Evolutionary conservation across 495 filamentous ascomycete genomes (phyloP).

Genomic region (Daldinia bambusicola): DNA sequence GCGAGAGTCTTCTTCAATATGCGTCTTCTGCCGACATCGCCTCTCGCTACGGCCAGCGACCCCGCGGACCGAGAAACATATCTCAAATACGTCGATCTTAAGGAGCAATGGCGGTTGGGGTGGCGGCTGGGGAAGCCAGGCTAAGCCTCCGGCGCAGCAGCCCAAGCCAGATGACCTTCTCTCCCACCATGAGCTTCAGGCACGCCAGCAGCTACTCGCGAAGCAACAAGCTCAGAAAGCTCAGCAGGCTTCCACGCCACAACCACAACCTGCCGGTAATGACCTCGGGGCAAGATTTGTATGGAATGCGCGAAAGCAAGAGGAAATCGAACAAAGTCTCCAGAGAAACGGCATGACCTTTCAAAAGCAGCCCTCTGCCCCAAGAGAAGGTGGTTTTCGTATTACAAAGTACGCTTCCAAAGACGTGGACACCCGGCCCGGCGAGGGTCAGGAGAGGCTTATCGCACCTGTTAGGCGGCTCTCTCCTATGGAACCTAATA

Average conservation of each 20-base stretch:
- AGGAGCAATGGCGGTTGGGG: slow-evolving; percentile 29
- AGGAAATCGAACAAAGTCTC: slow-evolving; percentile 26
- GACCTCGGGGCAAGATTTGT: slow-evolving; percentile 18
- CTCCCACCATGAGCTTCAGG: slow-evolving; percentile 30
- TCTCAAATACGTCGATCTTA: slow-evolving; percentile 27
- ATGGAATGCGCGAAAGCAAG: slow-evolving; percentile 38
- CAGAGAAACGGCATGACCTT: slow-evolving; percentile 11
- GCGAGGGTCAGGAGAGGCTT: too few species aligned
- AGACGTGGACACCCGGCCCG: too few species aligned
- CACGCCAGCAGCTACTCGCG: slow-evolving; percentile 31
- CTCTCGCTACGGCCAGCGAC: slow-evolving; percentile 30
- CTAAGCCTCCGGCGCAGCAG: slow-evolving; percentile 10
- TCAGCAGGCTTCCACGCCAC: slow-evolving; percentile 10
- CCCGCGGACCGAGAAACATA: slow-evolving; percentile 27
- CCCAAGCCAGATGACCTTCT: slow-evolving; percentile 26
- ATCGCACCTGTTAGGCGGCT: too few species aligned
- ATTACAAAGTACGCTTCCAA: too few species aligned
- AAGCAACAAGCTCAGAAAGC: slow-evolving; percentile 18
- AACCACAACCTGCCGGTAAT: neutral
- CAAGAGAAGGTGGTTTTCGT: neutral
- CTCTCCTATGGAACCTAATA: too few species aligned
- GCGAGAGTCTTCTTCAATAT: slow-evolving; percentile 48
- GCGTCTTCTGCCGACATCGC: slow-evolving; percentile 46
- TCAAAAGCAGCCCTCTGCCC: neutral
- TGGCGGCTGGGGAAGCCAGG: slow-evolving; percentile 23